Evolutionary conservation across 495 filamentous ascomycete genomes (phyloP).

Genomic region (Penicillium maclennaniae): DNA sequence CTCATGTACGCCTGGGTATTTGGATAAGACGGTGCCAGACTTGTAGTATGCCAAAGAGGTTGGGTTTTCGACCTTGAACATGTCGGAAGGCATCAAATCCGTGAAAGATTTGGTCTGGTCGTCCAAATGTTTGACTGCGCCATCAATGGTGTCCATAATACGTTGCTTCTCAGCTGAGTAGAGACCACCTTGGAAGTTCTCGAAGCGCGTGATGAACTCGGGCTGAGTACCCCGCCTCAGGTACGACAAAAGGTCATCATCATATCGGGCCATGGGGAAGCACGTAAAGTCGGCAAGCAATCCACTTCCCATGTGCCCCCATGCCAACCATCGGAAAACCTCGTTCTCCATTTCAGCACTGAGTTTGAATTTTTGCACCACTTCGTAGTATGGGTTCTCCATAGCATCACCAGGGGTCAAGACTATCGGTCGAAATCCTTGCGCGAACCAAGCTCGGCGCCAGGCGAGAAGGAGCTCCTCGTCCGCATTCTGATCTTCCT

Average conservation of each 20-base stretch:
- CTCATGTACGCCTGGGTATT: constrained; percentile 63
- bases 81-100: constrained; percentile 50
- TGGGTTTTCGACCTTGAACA: constrained; percentile 63
- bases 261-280: constrained; percentile 78
- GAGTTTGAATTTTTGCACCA: constrained; percentile 52
- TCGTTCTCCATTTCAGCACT: constrained; percentile 61
- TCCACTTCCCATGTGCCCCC: constrained; percentile 89
- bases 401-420: constrained; percentile 77
- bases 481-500: constrained; percentile 62
- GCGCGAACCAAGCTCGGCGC: constrained; percentile 90
- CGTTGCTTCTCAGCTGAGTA: constrained; percentile 66
- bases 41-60: constrained; percentile 77
- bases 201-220: constrained; percentile 64
- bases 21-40: constrained; percentile 49
- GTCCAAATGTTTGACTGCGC: constrained; percentile 57
- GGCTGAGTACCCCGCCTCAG: constrained; percentile 72
- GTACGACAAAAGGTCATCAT: constrained; percentile 66
- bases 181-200: constrained; percentile 65
- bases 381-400: constrained; percentile 74
- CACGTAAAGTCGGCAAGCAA: constrained; percentile 73
- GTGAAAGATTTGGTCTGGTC: constrained; percentile 53
- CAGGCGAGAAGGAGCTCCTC: constrained; percentile 77
- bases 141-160: constrained; percentile 64
- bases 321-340: constrained; percentile 83
- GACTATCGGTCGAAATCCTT: constrained; percentile 84